phyloP scores from a whole-genome alignment of 805 yeast species.

The Kazachstania bromeliacearum region DNA sequence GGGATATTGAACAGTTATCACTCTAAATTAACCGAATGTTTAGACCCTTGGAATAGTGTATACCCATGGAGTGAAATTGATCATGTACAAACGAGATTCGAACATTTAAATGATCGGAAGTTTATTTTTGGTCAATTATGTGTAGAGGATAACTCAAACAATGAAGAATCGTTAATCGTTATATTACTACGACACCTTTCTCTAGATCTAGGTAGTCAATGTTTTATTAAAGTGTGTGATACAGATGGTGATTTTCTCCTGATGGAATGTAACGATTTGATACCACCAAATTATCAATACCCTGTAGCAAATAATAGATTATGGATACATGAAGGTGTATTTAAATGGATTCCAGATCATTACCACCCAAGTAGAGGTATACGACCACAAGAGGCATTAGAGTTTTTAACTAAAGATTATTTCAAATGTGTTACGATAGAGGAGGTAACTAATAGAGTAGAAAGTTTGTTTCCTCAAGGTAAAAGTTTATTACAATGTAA shows the following conservation, averaged over 20 bases:
- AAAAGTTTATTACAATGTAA: conserved; percentile 22
- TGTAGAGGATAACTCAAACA: conserved; percentile 34
- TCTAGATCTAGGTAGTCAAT: conserved; percentile 16
- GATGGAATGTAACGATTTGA: conserved; percentile 37
- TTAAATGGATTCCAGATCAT: conserved; percentile 34
- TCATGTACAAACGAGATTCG: conserved; percentile 16
- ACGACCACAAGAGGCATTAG: conserved; percentile 32
- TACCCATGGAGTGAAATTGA: conserved; percentile 37
- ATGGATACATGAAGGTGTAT: conserved; percentile 40
- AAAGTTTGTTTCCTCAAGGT: conserved; percentile 21
- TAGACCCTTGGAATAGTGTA: conserved; percentile 30
- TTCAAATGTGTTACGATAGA: conserved; percentile 29
- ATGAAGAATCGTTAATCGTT: conserved; percentile 39
- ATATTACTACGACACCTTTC: conserved; percentile 34
- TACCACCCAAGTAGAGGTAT: conserved; percentile 31
- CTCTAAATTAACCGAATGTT: conserved; percentile 5
- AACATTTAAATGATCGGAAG: conserved; percentile 7
- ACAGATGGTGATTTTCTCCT: conserved; percentile 49
- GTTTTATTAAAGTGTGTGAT: conserved; percentile 41
- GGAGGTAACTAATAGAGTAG: conserved; percentile 16
- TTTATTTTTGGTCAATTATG: conserved; percentile 28
- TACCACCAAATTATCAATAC: conserved; percentile 38
- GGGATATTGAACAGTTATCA: conserved; percentile 1
- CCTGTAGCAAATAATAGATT: conserved; percentile 38
- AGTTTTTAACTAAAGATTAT: conserved; percentile 31